A percentile compares a stretch with the other conserved stretches of the same genome.
Evolutionary conservation across 345 rosid genomes (phyloP).

Genomic region (Brassica nigra): DNA sequence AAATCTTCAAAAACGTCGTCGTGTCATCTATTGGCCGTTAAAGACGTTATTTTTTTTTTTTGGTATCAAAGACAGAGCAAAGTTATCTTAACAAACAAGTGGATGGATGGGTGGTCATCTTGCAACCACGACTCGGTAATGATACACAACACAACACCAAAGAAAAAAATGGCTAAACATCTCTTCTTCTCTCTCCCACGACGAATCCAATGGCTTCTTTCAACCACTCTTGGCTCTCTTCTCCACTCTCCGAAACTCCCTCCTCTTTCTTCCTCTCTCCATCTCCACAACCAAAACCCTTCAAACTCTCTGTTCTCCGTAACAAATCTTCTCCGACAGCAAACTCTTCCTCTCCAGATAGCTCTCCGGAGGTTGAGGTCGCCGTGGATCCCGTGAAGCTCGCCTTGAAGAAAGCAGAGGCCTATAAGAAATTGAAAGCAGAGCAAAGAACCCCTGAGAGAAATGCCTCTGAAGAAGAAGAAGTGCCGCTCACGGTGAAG

Average conservation of each 20-base stretch:
- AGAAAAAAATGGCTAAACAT: not conserved
- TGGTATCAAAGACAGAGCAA: not conserved
- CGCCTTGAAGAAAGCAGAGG: constrained; percentile 70
- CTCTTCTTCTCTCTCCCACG: constrained; percentile 1
- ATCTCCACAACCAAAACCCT: constrained; percentile 35
- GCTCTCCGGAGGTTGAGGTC: constrained; percentile 35
- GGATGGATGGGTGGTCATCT: not conserved
- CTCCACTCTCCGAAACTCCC: constrained; percentile 42
- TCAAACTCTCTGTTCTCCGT: constrained; percentile 41
- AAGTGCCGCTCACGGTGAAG: constrained; percentile 42
- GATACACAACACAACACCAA: not conserved
- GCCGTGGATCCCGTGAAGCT: constrained; percentile 61
- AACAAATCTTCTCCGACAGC: constrained; percentile 26
- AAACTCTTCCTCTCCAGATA: constrained; percentile 38
- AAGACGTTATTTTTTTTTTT: not conserved
- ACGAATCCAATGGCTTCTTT: constrained; percentile 43
- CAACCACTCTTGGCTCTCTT: constrained; percentile 48
- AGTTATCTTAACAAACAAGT: not conserved
- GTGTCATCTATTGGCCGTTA: not conserved
- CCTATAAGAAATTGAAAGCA: constrained; percentile 46
- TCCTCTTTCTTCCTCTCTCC: constrained; percentile 34
- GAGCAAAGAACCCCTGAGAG: constrained; percentile 13
- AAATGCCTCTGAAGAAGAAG: constrained; percentile 18
- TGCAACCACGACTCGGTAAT: not conserved
- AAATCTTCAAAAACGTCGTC: not conserved